Conservation (phyloP, 331 rosid genomes). For the Spiraea crenata region DNA sequence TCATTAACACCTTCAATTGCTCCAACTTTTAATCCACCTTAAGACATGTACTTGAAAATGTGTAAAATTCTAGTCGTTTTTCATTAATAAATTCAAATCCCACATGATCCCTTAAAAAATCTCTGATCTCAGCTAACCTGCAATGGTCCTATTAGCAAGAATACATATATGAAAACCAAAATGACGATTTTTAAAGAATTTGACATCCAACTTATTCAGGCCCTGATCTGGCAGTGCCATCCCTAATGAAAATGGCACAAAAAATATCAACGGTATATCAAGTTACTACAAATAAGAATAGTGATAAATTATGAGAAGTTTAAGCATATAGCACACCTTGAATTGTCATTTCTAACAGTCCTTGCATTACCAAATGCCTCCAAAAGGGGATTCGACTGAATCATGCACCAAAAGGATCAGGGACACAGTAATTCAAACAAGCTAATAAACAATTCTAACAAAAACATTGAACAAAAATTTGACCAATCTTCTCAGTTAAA, state of each 20-base stretch:
- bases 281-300: background rate
- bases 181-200: background rate
- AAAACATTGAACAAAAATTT: background rate
- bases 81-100: background rate
- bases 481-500: constrained; percentile 1
- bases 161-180: background rate
- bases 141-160: background rate
- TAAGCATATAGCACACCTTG: constrained; percentile 57
- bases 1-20: background rate
- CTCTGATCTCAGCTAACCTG: background rate
- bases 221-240: background rate
- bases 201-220: background rate
- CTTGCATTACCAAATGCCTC: constrained; percentile 99
- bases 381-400: constrained; percentile 92
- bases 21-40: background rate
- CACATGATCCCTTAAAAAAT: background rate
- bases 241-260: background rate
- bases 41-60: background rate
- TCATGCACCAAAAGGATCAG: constrained; percentile 28
- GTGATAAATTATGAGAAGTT: background rate
- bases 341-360: constrained; percentile 95
- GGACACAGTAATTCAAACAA: background rate
- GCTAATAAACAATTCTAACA: background rate
- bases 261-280: background rate
- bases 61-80: background rate